Evolutionary conservation across 2,329 filamentous ascomycete species (phyloP), one percentile per base, ranked within the genome.

Genomic region (Aspergillus sp.): DNA sequence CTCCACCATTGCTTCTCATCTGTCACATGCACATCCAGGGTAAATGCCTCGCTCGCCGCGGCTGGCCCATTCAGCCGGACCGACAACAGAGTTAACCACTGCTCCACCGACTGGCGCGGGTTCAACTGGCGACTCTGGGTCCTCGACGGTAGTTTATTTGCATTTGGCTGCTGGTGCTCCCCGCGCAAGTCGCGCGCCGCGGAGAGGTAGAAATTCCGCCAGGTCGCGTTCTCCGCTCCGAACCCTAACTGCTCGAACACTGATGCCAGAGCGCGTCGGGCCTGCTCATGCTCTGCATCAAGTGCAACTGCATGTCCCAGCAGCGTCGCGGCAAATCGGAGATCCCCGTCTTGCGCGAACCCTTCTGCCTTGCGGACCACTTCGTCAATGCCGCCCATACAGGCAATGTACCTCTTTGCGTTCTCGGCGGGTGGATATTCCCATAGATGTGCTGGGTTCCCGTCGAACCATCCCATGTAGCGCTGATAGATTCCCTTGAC

Each of bases 131-230:
- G 47, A n/a, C 53, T 58, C 10, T 55, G 47, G 42, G 44, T 42
- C n/a, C 25, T 55, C 17, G 11, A 36, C 32, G 5, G 10, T 13
- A 36, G 52, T 15, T 32, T 57, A 21, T 25, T 55, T 41, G 6
- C 8, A 11, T 19, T 44, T 44, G 10, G 48, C 17, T 8, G 27
- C n/a, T 51, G 32, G 36, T 21, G 32, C 17, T 19, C 53, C 15
- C 23, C 47, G 7, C 54, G 49, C 47, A 77, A 68, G n/a, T 73
- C 73, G 27, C 60, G 60, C 11, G 76, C 72, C 0, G 64, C 71
- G 2, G 70, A 68, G 1, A 79, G 67, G 54, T 76, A 80, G 57
- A 78, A 76, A 57, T 80, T 79, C 2, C 78, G 65, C 78, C 78
- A 80, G 0, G 75, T 74, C 2, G 66, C 77, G 63, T 79, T 80